These are phyloP conservation scores for Tylopilus rubrobrunneus DNA, from an alignment of 768 basidiomycete species.

Conservation along the genomic window DNA sequence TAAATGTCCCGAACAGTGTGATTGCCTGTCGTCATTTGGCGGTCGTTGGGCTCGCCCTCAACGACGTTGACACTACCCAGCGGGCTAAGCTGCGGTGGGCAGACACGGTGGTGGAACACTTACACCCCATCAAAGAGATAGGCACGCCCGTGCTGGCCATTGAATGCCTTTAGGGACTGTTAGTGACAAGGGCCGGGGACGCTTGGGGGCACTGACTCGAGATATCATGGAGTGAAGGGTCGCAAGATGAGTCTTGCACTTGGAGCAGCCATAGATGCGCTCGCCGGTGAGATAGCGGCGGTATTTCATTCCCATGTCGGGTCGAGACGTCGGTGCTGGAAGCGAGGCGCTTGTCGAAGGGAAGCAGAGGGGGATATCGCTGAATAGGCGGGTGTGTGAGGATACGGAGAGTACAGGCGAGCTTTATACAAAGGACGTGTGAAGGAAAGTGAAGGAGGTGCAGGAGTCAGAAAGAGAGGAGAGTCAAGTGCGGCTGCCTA, in stretches of 20 bases:
- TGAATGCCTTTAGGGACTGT: constrained; percentile 70
- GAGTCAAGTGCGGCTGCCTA: constrained; percentile 1
- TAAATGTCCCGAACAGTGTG: constrained; percentile 96
- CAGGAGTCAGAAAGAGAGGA: constrained; percentile 6
- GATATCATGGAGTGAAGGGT: constrained; percentile 90
- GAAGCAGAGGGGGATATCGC: not conserved
- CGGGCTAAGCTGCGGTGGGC: constrained; percentile 5
- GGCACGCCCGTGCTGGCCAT: constrained; percentile 93
- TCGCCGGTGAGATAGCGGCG: constrained; percentile 81
- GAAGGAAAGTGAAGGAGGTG: constrained; percentile 17
- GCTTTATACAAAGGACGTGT: constrained; percentile 31
- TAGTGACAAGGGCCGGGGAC: constrained; percentile 7
- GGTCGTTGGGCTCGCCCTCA: constrained; percentile 85
- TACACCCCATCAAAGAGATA: constrained; percentile 94
- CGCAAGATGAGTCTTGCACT: constrained; percentile 87
- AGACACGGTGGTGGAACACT: constrained; percentile 33
- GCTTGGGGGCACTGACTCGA: constrained; percentile 48
- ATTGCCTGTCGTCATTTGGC: constrained; percentile 95
- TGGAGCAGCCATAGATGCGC: constrained; percentile 84
- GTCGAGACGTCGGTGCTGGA: not conserved
- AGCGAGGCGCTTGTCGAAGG: not conserved
- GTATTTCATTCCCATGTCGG: constrained; percentile 83
- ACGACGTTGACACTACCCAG: constrained; percentile 78
- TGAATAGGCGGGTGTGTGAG: not conserved
- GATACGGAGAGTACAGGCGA: constrained; percentile 1